Conservation (phyloP, 1,284 basidiomycete genomes). For the Heterobasidion annosum region DNA sequence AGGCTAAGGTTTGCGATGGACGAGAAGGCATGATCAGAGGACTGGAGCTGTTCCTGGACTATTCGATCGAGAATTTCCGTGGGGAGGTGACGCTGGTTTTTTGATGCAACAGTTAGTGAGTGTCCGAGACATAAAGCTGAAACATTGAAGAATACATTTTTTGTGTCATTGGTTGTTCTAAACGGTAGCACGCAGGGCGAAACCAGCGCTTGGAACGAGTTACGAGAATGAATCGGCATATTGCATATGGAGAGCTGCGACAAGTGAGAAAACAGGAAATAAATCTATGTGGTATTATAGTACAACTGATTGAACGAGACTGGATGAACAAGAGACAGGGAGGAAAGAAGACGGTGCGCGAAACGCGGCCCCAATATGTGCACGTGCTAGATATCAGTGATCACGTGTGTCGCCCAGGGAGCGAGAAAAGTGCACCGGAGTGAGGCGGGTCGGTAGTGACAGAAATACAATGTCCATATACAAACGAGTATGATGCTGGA, state of each 20-base stretch:
- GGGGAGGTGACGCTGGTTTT: conserved; percentile 18
- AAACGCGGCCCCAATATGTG: not conserved
- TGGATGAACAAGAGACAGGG: not conserved
- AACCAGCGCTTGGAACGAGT: not conserved
- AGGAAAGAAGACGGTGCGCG: not conserved
- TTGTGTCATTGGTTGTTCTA: not conserved
- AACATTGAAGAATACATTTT: not conserved
- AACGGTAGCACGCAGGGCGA: not conserved
- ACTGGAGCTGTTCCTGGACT: conserved; percentile 20
- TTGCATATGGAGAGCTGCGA: not conserved
- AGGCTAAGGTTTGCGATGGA: conserved; percentile 28
- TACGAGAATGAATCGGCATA: conserved; percentile 2
- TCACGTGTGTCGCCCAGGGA: not conserved
- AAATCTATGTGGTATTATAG: not conserved
- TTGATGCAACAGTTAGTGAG: not conserved
- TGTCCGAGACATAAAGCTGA: not conserved
- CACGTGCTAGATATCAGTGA: not conserved
- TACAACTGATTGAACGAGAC: not conserved
- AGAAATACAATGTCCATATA: not conserved
- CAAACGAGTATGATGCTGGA: not conserved
- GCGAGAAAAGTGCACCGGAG: not conserved
- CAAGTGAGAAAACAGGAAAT: not conserved
- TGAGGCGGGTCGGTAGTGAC: not conserved
- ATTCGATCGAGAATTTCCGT: conserved; percentile 35
- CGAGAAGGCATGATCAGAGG: conserved; percentile 16